These are phyloP conservation scores for Lodderomyces metapsilosis DNA, from an alignment of 1,139 yeast species.

Conservation along the genomic window DNA sequence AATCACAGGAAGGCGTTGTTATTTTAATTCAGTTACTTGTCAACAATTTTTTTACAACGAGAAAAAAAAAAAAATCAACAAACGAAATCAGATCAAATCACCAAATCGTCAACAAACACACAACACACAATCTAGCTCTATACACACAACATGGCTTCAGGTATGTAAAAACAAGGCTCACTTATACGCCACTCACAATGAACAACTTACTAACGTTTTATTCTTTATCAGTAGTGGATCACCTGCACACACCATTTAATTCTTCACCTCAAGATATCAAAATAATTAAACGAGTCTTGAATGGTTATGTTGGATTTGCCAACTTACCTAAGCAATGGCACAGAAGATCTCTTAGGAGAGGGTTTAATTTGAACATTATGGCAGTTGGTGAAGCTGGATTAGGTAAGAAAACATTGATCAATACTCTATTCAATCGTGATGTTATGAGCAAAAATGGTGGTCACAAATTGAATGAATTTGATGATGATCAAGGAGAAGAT, in stretches of 20 bases:
- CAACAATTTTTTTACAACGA: too few relatives aligned
- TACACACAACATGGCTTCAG: conserved; percentile 8
- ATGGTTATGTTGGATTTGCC: conserved; percentile 95
- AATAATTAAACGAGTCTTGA: conserved; percentile 77
- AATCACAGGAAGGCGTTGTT: background rate
- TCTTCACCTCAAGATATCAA: conserved; percentile 32
- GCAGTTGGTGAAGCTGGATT: conserved; percentile 91
- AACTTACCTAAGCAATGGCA: conserved; percentile 99
- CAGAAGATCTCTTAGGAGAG: conserved; percentile 88
- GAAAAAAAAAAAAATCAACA: conserved; percentile 4
- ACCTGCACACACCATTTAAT: conserved; percentile 6
- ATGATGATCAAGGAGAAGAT: conserved; percentile 16
- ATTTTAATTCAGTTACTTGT: background rate
- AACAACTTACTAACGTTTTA: conserved; percentile 3
- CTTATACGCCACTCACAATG: background rate
- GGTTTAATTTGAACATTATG: conserved; percentile 87
- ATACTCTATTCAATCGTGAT: conserved; percentile 83
- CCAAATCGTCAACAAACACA: conserved; percentile 1
- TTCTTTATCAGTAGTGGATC: conserved; percentile 6
- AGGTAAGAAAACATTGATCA: conserved; percentile 91
- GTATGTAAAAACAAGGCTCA: conserved; percentile 8
- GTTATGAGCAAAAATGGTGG: conserved; percentile 38
- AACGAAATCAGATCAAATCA: background rate
- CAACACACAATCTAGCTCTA: background rate
- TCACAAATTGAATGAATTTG: conserved; percentile 12